Evolutionary conservation across 2,329 filamentous ascomycete genomes (phyloP).

Genomic region (Pseudovirgaria hyperparasitica): DNA sequence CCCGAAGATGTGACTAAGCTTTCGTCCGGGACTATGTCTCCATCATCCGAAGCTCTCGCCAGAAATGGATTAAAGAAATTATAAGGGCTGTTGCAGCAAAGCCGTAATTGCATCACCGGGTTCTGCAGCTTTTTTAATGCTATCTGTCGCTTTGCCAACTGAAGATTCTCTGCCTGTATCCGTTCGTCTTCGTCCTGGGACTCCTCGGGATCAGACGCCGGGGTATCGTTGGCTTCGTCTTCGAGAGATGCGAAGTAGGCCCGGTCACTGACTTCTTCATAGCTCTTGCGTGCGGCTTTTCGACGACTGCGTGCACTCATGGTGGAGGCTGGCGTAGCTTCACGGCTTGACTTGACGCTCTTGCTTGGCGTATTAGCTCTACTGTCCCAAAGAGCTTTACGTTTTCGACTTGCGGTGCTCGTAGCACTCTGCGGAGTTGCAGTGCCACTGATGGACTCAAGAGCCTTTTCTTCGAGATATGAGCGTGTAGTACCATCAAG

Average conservation of each 20-base stretch:
- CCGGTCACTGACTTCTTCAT: conserved; percentile 63
- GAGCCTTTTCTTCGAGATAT: conserved; percentile 62
- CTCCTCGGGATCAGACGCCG: conserved; percentile 28
- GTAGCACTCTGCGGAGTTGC: conserved; percentile 35
- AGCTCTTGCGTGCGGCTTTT: conserved; percentile 44
- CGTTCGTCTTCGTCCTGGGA: conserved; percentile 46
- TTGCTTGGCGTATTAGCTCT: conserved; percentile 45
- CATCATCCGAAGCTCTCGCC: conserved; percentile 35
- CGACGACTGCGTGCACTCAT: conserved; percentile 36
- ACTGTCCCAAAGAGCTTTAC: conserved; percentile 34
- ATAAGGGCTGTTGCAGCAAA: conserved; percentile 87
- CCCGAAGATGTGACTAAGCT: conserved; percentile 76
- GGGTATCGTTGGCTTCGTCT: conserved; percentile 33
- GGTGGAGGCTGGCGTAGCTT: conserved; percentile 56
- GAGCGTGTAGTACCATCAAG: conserved; percentile 37
- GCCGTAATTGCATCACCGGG: conserved; percentile 76
- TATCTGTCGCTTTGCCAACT: conserved; percentile 79
- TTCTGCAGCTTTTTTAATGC: conserved; percentile 85
- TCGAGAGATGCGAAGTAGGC: conserved; percentile 73
- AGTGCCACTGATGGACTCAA: conserved; percentile 36
- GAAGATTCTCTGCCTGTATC: conserved; percentile 53
- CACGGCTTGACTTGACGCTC: conserved; percentile 60
- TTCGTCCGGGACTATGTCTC: conserved; percentile 53
- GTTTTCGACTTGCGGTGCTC: conserved; percentile 41
- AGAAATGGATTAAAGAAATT: conserved; percentile 90